A percentile compares a stretch with the other conserved stretches of the same genome.
These are phyloP conservation scores for Wickerhamiella dianesei DNA, from an alignment of 805 yeast species.

Conservation along the genomic window DNA sequence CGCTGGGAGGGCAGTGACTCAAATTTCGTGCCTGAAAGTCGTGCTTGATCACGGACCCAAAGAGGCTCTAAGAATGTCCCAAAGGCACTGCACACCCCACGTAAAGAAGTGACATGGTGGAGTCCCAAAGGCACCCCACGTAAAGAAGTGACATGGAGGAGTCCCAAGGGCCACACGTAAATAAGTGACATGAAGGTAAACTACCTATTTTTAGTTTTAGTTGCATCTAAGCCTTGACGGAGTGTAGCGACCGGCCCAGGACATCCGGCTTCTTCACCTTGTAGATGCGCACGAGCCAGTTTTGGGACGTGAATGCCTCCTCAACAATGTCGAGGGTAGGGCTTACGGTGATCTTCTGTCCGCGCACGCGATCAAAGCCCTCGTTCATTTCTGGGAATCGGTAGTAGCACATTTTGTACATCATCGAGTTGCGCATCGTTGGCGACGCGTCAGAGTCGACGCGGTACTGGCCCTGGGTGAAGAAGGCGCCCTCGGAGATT, in stretches of 20 bases:
- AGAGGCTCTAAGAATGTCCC: too few species aligned
- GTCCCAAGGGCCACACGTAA: too few species aligned
- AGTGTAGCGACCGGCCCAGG: conserved; percentile 47
- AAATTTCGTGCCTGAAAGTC: too few species aligned
- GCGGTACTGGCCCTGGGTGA: conserved; percentile 79
- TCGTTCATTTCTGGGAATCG: conserved; percentile 62
- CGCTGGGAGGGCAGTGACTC: too few species aligned
- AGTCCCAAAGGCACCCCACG: too few species aligned
- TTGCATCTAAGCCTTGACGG: background rate
- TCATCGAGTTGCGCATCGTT: conserved; percentile 75
- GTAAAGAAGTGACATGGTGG: too few species aligned
- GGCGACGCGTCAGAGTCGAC: conserved; percentile 71
- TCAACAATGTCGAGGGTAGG: conserved; percentile 62
- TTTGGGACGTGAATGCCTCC: conserved; percentile 89
- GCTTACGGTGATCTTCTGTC: conserved; percentile 52
- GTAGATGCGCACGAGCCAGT: conserved; percentile 92
- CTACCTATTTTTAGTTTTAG: background rate
- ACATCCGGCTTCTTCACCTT: conserved; percentile 80
- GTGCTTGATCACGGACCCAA: too few species aligned
- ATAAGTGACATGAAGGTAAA: too few species aligned
- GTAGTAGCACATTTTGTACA: conserved; percentile 92
- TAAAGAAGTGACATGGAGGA: too few species aligned
- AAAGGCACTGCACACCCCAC: too few species aligned
- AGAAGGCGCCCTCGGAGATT: conserved; percentile 69
- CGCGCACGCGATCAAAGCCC: conserved; percentile 71